Percentiles rank a stretch among this genome's conserved stretches.
These are phyloP conservation scores for Phaeophleospora eucalypticola DNA, from an alignment of 2,329 filamentous ascomycete genomes.

Conservation along the genomic window DNA sequence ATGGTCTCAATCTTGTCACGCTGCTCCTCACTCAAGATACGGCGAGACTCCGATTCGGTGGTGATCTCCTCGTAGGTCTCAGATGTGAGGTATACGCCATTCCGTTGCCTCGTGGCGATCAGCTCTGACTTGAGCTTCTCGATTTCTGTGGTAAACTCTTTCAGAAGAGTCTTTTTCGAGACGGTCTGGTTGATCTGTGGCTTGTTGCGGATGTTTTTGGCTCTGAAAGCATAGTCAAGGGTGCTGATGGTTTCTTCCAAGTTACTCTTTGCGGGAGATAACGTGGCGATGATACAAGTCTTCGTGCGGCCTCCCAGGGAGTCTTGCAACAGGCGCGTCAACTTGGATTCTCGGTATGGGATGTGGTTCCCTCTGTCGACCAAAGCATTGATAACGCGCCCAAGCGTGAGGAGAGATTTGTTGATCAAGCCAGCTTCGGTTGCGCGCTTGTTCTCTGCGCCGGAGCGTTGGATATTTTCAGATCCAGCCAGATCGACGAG, in stretches of 20 bases:
- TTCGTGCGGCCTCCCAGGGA: slow-evolving; percentile 93
- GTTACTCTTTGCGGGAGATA: slow-evolving; percentile 92
- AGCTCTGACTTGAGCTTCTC: slow-evolving; percentile 92
- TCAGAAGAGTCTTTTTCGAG: slow-evolving; percentile 86
- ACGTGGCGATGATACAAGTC: slow-evolving; percentile 96
- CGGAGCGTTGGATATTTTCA: slow-evolving; percentile 95
- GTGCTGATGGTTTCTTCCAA: slow-evolving; percentile 98
- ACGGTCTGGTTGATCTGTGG: slow-evolving; percentile 90
- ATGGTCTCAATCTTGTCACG: slow-evolving; percentile 87
- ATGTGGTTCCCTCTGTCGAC: slow-evolving; percentile 89
- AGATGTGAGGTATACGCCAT: slow-evolving; percentile 88
- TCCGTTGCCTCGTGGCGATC: slow-evolving; percentile 85
- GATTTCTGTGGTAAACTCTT: slow-evolving; percentile 87
- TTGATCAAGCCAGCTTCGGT: slow-evolving; percentile 96
- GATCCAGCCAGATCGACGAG: slow-evolving; percentile 94
- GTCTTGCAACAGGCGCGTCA: slow-evolving; percentile 91
- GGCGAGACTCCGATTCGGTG: slow-evolving; percentile 83
- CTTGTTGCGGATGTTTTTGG: slow-evolving; percentile 98
- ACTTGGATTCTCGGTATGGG: slow-evolving; percentile 89
- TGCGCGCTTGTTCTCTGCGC: slow-evolving; percentile 95
- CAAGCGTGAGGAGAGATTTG: slow-evolving; percentile 91
- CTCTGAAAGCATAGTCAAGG: slow-evolving; percentile 92
- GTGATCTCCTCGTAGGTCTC: slow-evolving; percentile 89
- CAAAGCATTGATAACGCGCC: slow-evolving; percentile 93
- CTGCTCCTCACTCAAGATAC: slow-evolving; percentile 90